Evolutionary conservation across 108 stramenopile species (phyloP).

Genomic region (Chaetoceros tenuissimus): DNA sequence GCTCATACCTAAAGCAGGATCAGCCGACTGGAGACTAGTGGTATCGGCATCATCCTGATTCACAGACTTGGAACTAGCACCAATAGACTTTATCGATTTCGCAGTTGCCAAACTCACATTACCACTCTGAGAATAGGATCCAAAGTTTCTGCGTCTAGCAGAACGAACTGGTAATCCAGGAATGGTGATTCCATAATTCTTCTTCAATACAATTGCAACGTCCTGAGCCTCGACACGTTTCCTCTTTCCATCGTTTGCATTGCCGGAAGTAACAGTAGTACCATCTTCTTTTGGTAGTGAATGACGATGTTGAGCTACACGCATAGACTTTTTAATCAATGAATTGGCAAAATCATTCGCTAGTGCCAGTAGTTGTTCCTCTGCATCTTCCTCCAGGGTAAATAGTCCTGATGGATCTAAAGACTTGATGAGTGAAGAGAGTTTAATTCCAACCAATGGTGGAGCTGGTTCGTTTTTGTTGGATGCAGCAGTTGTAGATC

Average conservation of each 20-base stretch:
- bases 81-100: background rate
- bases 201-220: background rate
- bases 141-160: no score
- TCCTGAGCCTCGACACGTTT: background rate
- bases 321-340: background rate
- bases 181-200: slow-evolving; percentile 1
- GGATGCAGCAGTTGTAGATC: background rate
- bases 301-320: background rate
- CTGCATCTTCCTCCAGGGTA: background rate
- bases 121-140: background rate
- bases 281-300: background rate
- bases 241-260: background rate
- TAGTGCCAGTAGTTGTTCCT: background rate
- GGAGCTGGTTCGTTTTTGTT: background rate
- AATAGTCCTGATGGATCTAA: background rate
- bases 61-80: no score
- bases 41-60: no score
- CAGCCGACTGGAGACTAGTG: no score
- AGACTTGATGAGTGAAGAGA: background rate
- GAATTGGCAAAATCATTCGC: background rate
- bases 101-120: background rate
- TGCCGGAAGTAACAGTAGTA: background rate
- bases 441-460: background rate
- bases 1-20: no score
- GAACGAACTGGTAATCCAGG: background rate